Base-by-base conservation (phyloP, 805 yeast genomes). In the Pichia cephalocereana region DNA sequence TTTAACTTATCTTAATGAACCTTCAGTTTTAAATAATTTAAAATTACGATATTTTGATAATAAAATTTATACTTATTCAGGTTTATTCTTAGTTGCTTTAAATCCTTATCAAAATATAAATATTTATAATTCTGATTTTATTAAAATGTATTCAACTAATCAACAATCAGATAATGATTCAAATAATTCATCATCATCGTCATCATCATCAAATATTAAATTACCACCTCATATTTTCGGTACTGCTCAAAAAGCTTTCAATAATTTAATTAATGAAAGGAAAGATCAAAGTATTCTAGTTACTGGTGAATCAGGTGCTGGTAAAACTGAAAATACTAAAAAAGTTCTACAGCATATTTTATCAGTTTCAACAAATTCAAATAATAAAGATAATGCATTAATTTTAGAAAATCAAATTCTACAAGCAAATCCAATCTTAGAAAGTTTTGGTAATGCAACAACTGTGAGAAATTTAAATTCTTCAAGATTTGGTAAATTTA, bases 251-350 rank as follows among this genome's bases (percentile, higher is more conserved):
- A 79, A 80, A 43, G 95, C 98, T 1, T 86, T 81, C 57, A 77
- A 87, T 53, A 85, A 82, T 57, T 69, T 93, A 62, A 68, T 87
- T 12, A 71, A 75, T 12, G 82, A 84, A 54, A 73, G 70, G 45
- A 80, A 80, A 57, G 84, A 90, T 64, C 99, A 93, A 68, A 82
- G 95, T 12, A 88, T 93, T 47, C 71, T 93, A 44, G 97, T 93
- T n/a, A 93, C 99, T 0, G 99, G 99, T 54, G 99, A 93, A 63
- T 84, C 95, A 26, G 99, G 99, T 55, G 99, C 99, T 0, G 99
- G 99, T 46, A 93, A 93, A 63, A 93, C 99, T 0, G 99, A 93
- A 67, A 93, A 88, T 57, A 93, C 99, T 6, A 93, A 93, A 65
- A 89, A 86, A 61, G 89, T 93, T 47, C 83, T 93, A 51, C 97